Percentiles rank a stretch among this genome's conserved stretches.
phyloP scores from a whole-genome alignment of 257 asterid species.

The Solanum piurae region DNA sequence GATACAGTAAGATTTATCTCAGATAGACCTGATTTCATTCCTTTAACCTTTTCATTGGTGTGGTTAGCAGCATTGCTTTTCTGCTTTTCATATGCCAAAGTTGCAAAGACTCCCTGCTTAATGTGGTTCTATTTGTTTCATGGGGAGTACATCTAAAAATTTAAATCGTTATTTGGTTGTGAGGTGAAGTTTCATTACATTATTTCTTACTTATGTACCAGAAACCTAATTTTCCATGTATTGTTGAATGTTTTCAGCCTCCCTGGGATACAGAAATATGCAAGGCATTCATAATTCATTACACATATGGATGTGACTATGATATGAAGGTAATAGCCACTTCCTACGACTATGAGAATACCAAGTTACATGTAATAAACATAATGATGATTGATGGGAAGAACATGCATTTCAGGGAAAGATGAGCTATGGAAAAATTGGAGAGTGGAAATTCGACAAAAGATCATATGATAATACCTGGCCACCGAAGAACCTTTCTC shows the following conservation, averaged over 20 bases:
- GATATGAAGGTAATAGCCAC: constrained; percentile 54
- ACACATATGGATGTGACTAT: constrained; percentile 90
- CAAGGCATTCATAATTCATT: constrained; percentile 78
- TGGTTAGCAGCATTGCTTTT: background rate
- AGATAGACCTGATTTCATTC: background rate
- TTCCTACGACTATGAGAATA: background rate
- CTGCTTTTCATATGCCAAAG: background rate
- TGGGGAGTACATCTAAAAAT: background rate
- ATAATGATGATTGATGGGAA: background rate
- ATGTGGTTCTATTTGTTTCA: background rate
- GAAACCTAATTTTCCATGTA: background rate
- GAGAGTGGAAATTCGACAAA: constrained; percentile 97
- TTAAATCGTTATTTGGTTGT: background rate
- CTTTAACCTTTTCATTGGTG: background rate
- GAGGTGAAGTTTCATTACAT: background rate
- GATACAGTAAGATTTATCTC: background rate
- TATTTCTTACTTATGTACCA: background rate
- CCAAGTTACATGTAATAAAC: background rate
- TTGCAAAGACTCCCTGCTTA: background rate
- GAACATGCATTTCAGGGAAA: constrained; percentile 43
- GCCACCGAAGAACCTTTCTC: constrained; percentile 76
- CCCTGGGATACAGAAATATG: constrained; percentile 82
- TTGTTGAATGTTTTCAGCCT: constrained; percentile 47
- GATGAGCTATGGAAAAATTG: constrained; percentile 76
- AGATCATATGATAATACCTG: constrained; percentile 52